Evolutionary conservation across 768 basidiomycete species (phyloP), one percentile per base, ranked within the genome.

Genomic region (Cyclocybe cylindracea): DNA sequence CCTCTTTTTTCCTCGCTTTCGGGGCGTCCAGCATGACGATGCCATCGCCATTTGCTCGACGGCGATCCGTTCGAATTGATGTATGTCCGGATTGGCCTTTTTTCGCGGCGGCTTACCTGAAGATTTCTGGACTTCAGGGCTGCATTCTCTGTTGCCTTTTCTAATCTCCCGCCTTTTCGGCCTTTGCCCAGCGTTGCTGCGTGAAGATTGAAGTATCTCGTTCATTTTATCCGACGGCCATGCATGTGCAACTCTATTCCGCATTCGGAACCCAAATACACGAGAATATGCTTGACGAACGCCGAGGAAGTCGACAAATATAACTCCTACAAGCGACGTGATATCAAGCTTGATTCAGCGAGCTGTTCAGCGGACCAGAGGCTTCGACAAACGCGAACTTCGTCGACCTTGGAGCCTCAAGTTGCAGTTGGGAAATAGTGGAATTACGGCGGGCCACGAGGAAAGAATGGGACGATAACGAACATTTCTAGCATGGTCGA

Each of bases 51-150:
- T 41, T 48, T 49, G 51, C 35, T 36, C 44, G 29, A 9, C 9
- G 18, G 31, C 48, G 39, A 61, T 55, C 57, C 56, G 59, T 45
- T 58, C 50, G 46, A 49, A 61, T 45, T 58, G 53, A 53, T 59
- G 50, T 42, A 57, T 54, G 48, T 59, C 61, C 58, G 58, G 55
- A 55, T 55, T 58, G 62, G 51, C 63, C 66, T 63, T 54, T 57
- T 64, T 65, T 53, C 58, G 55, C 66, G 67, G 66, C 57, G 58
- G 61, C 61, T 65, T 63, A 65, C 61, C 53, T 54, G 41, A 58
- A 56, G 41, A 46, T 55, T 55, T 49, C 46, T 61, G 55, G 50
- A 46, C 39, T 59, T 48, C 56, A 56, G 60, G 62, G 58, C 43
- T 54, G 39, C 39, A 40, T 48, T 48, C 51, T 37, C 47, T 53